Conservation (phyloP, 2,329 filamentous ascomycete species). For the Alternaria postmessia region DNA sequence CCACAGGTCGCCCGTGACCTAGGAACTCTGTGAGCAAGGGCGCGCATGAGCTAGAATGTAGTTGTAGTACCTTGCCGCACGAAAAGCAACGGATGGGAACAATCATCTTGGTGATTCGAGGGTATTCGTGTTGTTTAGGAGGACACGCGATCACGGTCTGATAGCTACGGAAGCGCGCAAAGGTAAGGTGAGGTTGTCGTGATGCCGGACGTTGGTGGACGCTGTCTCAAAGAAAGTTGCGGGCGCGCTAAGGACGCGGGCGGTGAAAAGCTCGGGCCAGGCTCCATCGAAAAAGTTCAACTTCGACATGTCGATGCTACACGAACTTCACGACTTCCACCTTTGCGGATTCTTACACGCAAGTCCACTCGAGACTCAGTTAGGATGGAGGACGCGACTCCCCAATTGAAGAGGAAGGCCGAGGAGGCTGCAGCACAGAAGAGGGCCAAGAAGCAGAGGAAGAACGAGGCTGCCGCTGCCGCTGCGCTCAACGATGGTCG, state of each 20-base stretch:
- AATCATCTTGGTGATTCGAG: constrained; percentile 76
- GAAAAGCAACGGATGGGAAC: constrained; percentile 99
- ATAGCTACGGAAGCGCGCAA: background rate
- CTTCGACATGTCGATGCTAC: background rate
- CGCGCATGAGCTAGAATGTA: constrained; percentile 16
- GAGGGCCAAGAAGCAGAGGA: constrained; percentile 41
- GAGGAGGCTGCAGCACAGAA: constrained; percentile 40
- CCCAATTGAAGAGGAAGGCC: constrained; percentile 43
- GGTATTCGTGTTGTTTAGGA: background rate
- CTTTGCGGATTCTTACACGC: constrained; percentile 5
- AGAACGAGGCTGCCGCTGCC: constrained; percentile 27
- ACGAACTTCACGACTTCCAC: constrained; percentile 4
- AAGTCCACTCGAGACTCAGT: background rate
- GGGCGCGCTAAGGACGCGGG: constrained; percentile 37
- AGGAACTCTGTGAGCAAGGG: constrained; percentile 37
- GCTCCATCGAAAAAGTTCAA: constrained; percentile 30
- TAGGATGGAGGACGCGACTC: constrained; percentile 37
- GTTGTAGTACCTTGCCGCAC: constrained; percentile 83
- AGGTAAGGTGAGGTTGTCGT: constrained; percentile 12
- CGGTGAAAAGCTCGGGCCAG: constrained; percentile 46
- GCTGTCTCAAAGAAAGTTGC: constrained; percentile 47
- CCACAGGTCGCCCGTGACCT: constrained; percentile 98
- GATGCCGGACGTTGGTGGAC: constrained; percentile 25
- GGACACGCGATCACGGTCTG: constrained; percentile 4
- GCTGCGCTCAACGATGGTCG: constrained; percentile 17